Evolutionary conservation across 2,329 filamentous ascomycete genomes (phyloP).

Genomic region (Lasiodiplodia citricola): DNA sequence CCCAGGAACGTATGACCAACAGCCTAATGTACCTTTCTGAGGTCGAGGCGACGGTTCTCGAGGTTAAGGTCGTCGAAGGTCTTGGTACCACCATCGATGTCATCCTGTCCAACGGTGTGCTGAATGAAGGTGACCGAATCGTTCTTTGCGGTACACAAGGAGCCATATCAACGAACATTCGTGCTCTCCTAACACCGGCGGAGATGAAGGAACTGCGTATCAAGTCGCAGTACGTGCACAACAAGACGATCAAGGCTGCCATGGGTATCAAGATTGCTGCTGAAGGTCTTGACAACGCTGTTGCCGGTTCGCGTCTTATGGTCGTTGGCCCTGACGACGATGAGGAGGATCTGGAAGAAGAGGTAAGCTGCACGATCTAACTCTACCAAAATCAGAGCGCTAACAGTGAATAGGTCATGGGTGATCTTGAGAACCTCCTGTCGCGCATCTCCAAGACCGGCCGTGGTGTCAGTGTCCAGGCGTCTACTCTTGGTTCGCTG

Average conservation of each 20-base stretch:
- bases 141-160: slow-evolving; percentile 97
- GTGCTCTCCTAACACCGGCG: slow-evolving; percentile 90
- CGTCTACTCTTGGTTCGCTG: slow-evolving; percentile 94
- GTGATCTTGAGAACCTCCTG: slow-evolving; percentile 88
- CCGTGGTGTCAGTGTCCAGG: slow-evolving; percentile 94
- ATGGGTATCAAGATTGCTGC: slow-evolving; percentile 99
- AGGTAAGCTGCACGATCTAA: slow-evolving; percentile 47
- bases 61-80: slow-evolving; percentile 99
- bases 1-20: slow-evolving; percentile 96
- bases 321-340: slow-evolving; percentile 95
- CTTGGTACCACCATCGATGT: slow-evolving; percentile 99
- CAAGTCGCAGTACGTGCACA: slow-evolving; percentile 96
- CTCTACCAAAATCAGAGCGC: neutral
- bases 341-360: slow-evolving; percentile 94
- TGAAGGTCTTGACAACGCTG: slow-evolving; percentile 92
- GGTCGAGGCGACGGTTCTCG: slow-evolving; percentile 95
- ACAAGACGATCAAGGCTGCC: slow-evolving; percentile 98
- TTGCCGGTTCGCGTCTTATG: slow-evolving; percentile 92
- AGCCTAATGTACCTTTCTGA: slow-evolving; percentile 98
- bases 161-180: slow-evolving; percentile 91
- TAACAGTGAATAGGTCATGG: slow-evolving; percentile 66
- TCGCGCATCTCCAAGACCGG: slow-evolving; percentile 90
- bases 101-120: slow-evolving; percentile 91
- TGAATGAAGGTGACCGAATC: slow-evolving; percentile 92
- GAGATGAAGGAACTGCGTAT: slow-evolving; percentile 92